Evolutionary conservation across 148 eudicot species (phyloP), one percentile per base, ranked within the genome.

Genomic region (Spergularia marina): DNA sequence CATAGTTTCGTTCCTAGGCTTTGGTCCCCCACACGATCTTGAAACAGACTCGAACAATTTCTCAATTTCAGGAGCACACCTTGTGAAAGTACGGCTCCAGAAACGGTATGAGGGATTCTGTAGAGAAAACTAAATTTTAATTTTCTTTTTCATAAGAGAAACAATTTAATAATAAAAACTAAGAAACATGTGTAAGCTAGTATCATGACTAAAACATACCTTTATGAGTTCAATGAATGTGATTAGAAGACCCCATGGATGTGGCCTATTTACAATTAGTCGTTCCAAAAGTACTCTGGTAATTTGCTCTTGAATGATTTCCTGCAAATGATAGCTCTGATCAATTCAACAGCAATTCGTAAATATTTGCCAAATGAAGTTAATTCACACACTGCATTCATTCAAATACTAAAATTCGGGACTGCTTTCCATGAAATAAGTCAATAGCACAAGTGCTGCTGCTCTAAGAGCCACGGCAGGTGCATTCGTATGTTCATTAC

Each of bases 171-270:
- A 34, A 21, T 7, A 10, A 15, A 2, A n/a, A 36, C 60, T 41
- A 7, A 0, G 18, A 40, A 21, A 60, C 17, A 49, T 44, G 40
- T 54, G 14, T 20, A 25, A 56, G 34, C 61, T 12, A 30, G 16
- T 16, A 55, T 64, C 17, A 52, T 57, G 44, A 72, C 6, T 20
- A 4, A 61, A 53, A 47, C 53, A 49, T 51, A 96, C 99, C 99
- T 92, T 96, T 60, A 91, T 96, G 12, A 96, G 89, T 83, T 96
- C 99, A 53, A 91, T 89, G 84, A 96, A 96, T 1, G 99, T 89
- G 66, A 91, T 86, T 57, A 96, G 85, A 67, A 96, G 93, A 14
- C 99, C 99, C 99, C 99, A 96, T 14, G 99, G 99, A 83, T 92
- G 99, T 72, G 99, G 99, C 69, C 92, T 78, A 64, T 89, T 89